Evolutionary conservation across 148 eudicot species (phyloP), one percentile per base, ranked within the genome.

Genomic region (Pharnaceum exiguum): DNA sequence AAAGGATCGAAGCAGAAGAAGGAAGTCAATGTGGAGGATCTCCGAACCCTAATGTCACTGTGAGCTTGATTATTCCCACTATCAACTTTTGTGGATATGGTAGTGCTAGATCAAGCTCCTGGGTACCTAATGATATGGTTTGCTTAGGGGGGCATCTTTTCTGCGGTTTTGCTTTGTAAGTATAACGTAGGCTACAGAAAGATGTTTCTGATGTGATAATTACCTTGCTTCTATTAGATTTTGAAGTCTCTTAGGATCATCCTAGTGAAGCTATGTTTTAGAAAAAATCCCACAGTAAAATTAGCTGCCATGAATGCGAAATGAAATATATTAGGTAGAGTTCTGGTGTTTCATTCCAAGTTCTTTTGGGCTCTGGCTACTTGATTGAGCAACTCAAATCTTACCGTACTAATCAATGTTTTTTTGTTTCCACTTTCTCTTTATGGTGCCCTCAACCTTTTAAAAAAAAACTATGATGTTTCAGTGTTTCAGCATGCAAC

Each of bases 21-120:
- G 58, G 95, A 90, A 74, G 77, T 85, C 38, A 77, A 65, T 22
- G 60, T 71, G 44, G 83, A 71, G 67, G 98, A 93, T 79, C 81
- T 93, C 10, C 69, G 82, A 17, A 73, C 74, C 31, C 81, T 93
- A 45, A 93, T 93, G 82, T 74, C 85, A 28, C 59, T 88, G 76
- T 81, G 66, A 66, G 68, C 61, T 75, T 54, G 49, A 57, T 43
- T 6, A 35, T 12, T 35, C n/a, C 18, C 1, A 15, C 3, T 36
- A 11, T 24, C 25, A n/a, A 37, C 24, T 2, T 7, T 4, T 12
- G 43, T 18, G 3, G 45, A 19, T 24, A 13, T 45, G 7, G 30
- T 23, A 37, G 31, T 5, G 40, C 40, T 13, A 25, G 2, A 29
- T 29, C 12, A 19, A 3, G 50, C 37, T 15, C 30, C 2, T 2